Base-by-base conservation (phyloP, 2,329 filamentous ascomycete genomes). In the Trichoderma oligosporum region DNA sequence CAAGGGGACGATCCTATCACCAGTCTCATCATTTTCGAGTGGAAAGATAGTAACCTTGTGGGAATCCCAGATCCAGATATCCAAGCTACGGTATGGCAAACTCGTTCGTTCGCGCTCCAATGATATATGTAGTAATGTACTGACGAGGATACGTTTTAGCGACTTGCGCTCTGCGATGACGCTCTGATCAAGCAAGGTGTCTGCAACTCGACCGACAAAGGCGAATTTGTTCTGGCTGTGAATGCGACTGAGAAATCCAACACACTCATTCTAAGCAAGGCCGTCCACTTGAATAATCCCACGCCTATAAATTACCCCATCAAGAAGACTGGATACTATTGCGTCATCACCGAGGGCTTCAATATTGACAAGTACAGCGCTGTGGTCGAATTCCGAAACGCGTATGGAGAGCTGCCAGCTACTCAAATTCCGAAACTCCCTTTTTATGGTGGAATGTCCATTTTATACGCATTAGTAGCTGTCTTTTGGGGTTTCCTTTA, bases 361-460 rank as follows among this genome's bases (percentile, higher is more conserved):
- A 84, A 80, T 24, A 77, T 80, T 0, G 78, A 82, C 18, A 80
- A 89, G 42, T 99, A 95, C 69, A 82, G 80, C 45, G 92, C 88
- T 7, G 82, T 94, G 12, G 87, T 94, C 41, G 92, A 94, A 67
- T 99, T 97, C 73, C 86, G 92, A 61, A 97, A 99, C 73, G 89
- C 94, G 2, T 99, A 95, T 69, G 94, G 94, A 69, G 93, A 99
- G 77, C 85, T 99, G 56, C 89, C 92, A 4, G 94, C 91, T 7
- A 91, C 91, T 1, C 93, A 99, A 72, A 97, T 99, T 63, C 88
- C 95, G 18, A 99, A 99, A 73, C 79, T 99, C 58, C 93, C 94
- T 2, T 99, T 99, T 71, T 99, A 99, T 68, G 94, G 93, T 45
- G 93, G 88, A 57, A 85, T 97, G 64, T 93, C 92, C 0, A 92